Evolutionary conservation across 2,329 filamentous ascomycete genomes (phyloP), one percentile per base, ranked within the genome.

Genomic region (Penicillium sumatraense): DNA sequence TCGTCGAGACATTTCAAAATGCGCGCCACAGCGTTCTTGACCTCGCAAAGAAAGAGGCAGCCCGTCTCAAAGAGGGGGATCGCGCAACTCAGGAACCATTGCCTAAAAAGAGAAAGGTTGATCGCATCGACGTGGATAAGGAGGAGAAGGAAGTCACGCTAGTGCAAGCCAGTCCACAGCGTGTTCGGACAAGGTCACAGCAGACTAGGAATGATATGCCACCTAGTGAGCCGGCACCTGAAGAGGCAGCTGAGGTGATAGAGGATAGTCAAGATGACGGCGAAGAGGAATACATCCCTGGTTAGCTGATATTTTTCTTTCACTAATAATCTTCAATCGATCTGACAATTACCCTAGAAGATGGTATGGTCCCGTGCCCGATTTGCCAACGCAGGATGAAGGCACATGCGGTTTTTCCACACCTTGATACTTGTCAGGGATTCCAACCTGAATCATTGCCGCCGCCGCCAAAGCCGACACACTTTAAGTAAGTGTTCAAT

Each of bases 371-470:
- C 1, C 81, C 85, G 36, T 99, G 95, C 70, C 95, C 95, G 0
- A 88, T 93, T 16, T 99, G 95, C 71, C 79, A 80, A 47, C 82
- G 79, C 64, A 84, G 86, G 48, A 96, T 98, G 89, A 96, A 95
- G 72, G 84, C 87, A 48, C 84, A 84, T 61, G 81, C 83, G 51
- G 90, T 98, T 3, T 92, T 90, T 65, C 74, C 80, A n/a, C 95
- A 98, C 75, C 77, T 98, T 27, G 91, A 96, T 72, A 83, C 79
- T 7, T 92, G 78, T 68, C 80, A 35, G 69, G 71, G 8, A 46
- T 54, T 46, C n/a, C 29, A 53, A 20, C 18, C 35, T 38, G 54
- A 46, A 26, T 38, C 52, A 26, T 38, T 50, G 14, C n/a, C 52
- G 16, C 18, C 42, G 0, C 35, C 51, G 3, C 33, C 58, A 5